Evolutionary conservation across 805 yeast genomes (phyloP), one percentile per base, ranked within the genome.

Genomic region (Metschnikowia drakensbergensis): DNA sequence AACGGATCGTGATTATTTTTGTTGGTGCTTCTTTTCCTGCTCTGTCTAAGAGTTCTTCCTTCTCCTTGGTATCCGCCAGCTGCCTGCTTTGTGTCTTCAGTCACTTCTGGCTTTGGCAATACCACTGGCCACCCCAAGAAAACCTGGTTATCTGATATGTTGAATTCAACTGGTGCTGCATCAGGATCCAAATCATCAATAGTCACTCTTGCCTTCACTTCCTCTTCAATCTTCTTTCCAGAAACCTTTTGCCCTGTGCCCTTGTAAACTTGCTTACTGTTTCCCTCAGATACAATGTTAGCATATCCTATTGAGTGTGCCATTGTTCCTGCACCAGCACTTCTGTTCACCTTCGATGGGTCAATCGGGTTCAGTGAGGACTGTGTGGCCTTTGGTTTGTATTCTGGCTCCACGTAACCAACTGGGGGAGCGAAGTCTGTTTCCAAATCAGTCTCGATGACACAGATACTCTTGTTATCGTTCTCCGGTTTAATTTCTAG

Each of bases 361-460:
- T 61, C 60, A 8, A 72, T 65, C 29, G 76, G 62, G 9, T 57
- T 60, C 2, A 58, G 46, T 1, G 68, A 58, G 6, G 75, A 68
- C 47, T 67, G 67, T n/a, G 65, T 60, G 10, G 63, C 62, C 38
- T 68, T 66, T 17, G 81, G 80, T 48, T 68, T 74, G 54, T 72
- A 58, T 49, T 87, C 90, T 1, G 97, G 97, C 63, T 92, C 98
- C 17, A 88, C 96, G 63, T 94, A 94, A 0, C 99, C 99, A 4
- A 92, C 96, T 0, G 99, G 99, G 2, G 99, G 96, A 1, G 97
- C 98, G 72, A 94, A 94, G 63, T 94, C 99, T 0, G 97, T 96
- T 50, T 88, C 96, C 52, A 94, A 75, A 70, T 94, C 99, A 0
- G 99, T 94, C 64, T 94, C 99, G 27, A 94, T 88, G 4, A 94